Evolutionary conservation across 2,329 filamentous ascomycete genomes (phyloP).

Genomic region (Parastagonospora avenae): DNA sequence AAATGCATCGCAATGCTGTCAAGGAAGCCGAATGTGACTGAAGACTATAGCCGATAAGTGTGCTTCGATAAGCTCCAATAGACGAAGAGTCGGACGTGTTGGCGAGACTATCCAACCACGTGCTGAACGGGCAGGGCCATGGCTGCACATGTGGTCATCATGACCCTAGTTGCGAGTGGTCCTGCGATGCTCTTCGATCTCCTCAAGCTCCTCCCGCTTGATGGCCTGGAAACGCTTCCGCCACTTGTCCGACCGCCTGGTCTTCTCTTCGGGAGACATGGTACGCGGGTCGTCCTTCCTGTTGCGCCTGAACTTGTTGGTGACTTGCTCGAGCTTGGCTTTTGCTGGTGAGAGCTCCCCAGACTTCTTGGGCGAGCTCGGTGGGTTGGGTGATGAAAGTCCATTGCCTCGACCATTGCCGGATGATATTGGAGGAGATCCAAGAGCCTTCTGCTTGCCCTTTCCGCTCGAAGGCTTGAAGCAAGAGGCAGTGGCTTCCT

Average conservation of each 20-base stretch:
- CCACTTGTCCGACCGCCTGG: slow-evolving; percentile 43
- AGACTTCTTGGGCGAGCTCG: slow-evolving; percentile 43
- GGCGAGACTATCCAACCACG: neutral
- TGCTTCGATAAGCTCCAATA: neutral
- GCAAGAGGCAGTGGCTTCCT: slow-evolving; percentile 35
- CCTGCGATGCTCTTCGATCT: slow-evolving; percentile 31
- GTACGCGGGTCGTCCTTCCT: slow-evolving; percentile 44
- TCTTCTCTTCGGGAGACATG: slow-evolving; percentile 46
- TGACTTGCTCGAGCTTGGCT: slow-evolving; percentile 54
- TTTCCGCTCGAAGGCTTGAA: slow-evolving; percentile 37
- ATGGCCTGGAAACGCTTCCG: slow-evolving; percentile 41
- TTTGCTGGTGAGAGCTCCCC: slow-evolving; percentile 51
- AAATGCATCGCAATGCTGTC: neutral
- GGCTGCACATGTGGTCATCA: too few relatives aligned
- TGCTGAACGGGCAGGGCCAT: neutral
- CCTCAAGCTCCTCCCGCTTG: slow-evolving; percentile 34
- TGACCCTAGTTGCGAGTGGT: slow-evolving; percentile 6
- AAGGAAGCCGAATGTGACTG: neutral
- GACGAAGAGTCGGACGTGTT: neutral
- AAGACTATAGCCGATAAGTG: neutral
- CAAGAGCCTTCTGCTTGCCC: slow-evolving; percentile 36
- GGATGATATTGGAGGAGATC: slow-evolving; percentile 29
- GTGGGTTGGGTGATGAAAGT: slow-evolving; percentile 31
- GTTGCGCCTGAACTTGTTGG: slow-evolving; percentile 50
- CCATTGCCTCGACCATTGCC: slow-evolving; percentile 16